Base-by-base conservation (phyloP, 208 protist genomes). In the Acanthamoeba triangularis region DNA sequence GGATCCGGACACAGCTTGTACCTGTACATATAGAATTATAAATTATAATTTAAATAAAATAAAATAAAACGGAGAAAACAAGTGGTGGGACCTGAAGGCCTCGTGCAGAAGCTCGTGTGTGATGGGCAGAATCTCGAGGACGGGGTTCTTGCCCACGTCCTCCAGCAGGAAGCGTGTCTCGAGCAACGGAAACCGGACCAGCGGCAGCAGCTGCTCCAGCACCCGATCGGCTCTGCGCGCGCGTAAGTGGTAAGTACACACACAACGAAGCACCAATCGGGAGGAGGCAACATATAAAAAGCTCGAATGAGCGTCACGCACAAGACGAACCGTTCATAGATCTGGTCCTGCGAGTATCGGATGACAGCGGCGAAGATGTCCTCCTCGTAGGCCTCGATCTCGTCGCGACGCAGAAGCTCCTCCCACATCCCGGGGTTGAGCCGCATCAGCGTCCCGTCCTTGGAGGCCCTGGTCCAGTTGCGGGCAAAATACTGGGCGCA, bases 71-170 rank as follows among this genome's bases (percentile, higher is more conserved):
- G 0, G 1, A 20, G 0, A 11, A 54, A 10, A 6, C 49, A 54
- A 54, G 49, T 20, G 6, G 49, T 20, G 49, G 49, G 59, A 65
- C 59, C 59, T 65, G 59, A 65, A 65, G 16, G 69, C 69, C 69
- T 78, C 69, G n/a, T 78, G 69, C 69, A 78, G 16, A n/a, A 78
- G 69, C 69, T 78, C 69, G 37, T 78, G 69, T 25, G 69, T 78
- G n/a, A 78, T 41, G 69, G 69, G 69, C 37, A 78, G 37, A 11
- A 78, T 78, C 37, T 78, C 69, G 16, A 78, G 69, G 11, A 78
- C 30, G 69, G 69, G 69, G 37, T n/a, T 37, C n/a, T 78, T 78
- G 33, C 37, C 37, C 69, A 78, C 69, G 28, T 44, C 69, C 11
- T 78, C 69, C 30, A 78, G 37, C 69, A 78, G 37, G n/a, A 78